A percentile compares a stretch with the other conserved stretches of the same genome.
Conservation (phyloP, 495 filamentous ascomycete genomes). For the Neurospora sp. region DNA sequence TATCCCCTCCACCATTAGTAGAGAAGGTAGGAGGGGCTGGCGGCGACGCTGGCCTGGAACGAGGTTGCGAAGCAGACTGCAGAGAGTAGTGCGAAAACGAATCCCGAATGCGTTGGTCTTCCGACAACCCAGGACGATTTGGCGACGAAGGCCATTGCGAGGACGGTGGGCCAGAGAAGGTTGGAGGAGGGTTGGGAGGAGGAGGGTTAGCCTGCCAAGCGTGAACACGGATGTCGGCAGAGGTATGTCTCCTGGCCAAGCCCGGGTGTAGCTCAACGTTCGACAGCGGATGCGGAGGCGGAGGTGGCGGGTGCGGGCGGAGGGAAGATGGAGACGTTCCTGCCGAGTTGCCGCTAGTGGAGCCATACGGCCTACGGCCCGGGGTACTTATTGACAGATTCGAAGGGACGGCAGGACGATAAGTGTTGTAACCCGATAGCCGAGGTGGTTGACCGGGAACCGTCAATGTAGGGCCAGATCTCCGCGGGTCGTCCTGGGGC, state of each 20-base stretch:
- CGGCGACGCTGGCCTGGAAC: conserved; percentile 67
- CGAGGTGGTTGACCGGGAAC: conserved; percentile 29
- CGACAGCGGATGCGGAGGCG: conserved; percentile 68
- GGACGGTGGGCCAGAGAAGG: conserved; percentile 58
- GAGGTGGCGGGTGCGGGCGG: conserved; percentile 56
- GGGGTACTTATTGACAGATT: conserved; percentile 62
- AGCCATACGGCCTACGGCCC: conserved; percentile 61
- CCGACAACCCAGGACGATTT: conserved; percentile 48
- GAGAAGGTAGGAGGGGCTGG: conserved; percentile 36
- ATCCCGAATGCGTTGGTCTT: conserved; percentile 74
- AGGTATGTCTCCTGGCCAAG: conserved; percentile 80
- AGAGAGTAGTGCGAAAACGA: conserved; percentile 77
- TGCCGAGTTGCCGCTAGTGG: conserved; percentile 52
- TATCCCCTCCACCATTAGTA: conserved; percentile 35
- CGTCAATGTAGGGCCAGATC: conserved; percentile 39
- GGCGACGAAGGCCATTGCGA: conserved; percentile 83
- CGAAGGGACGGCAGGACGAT: conserved; percentile 70
- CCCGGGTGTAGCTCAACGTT: conserved; percentile 65
- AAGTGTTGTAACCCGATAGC: conserved; percentile 27
- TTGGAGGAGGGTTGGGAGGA: conserved; percentile 29
- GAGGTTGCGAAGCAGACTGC: conserved; percentile 40
- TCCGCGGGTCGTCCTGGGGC: conserved; percentile 74
- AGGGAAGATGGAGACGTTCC: conserved; percentile 66
- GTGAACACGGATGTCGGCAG: conserved; percentile 86
- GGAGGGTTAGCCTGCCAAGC: conserved; percentile 75